Evolutionary conservation across 441 rosid species (phyloP).

Genomic region (Populus trichocarpa): DNA sequence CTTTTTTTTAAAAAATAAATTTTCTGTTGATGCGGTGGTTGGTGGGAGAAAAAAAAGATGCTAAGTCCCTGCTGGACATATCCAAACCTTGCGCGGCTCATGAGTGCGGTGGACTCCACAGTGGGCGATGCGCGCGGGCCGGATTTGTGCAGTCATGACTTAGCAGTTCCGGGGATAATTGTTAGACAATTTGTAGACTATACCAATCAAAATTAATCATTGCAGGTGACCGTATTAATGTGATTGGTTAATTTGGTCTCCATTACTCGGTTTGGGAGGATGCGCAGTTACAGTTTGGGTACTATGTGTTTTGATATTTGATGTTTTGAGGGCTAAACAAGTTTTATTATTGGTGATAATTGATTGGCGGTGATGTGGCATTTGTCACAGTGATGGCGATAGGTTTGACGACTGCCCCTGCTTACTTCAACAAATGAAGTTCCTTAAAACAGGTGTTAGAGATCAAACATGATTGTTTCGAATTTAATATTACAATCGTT

Average conservation of each 20-base stretch:
- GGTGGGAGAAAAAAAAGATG: too few relatives aligned
- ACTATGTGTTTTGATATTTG: background rate
- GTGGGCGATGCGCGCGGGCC: background rate
- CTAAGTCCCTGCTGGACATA: background rate
- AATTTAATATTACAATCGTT: slow-evolving; percentile 6
- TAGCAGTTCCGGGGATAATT: background rate
- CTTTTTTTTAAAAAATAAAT: too few relatives aligned
- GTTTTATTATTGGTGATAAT: background rate
- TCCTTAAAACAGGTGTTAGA: background rate
- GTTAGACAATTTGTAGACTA: background rate
- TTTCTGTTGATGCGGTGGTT: background rate
- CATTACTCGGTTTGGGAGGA: background rate
- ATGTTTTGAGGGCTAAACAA: background rate
- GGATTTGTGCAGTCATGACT: background rate
- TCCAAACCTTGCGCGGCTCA: background rate
- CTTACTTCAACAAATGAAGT: background rate
- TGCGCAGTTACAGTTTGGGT: background rate
- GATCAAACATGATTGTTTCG: background rate
- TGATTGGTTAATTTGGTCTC: background rate
- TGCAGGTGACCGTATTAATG: background rate
- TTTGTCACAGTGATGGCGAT: background rate
- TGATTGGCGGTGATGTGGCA: background rate
- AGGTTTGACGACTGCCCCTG: background rate
- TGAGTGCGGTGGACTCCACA: background rate
- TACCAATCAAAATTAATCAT: background rate